Base-by-base conservation (phyloP, 2,329 filamentous ascomycete genomes). In the Diatrype stigma region DNA sequence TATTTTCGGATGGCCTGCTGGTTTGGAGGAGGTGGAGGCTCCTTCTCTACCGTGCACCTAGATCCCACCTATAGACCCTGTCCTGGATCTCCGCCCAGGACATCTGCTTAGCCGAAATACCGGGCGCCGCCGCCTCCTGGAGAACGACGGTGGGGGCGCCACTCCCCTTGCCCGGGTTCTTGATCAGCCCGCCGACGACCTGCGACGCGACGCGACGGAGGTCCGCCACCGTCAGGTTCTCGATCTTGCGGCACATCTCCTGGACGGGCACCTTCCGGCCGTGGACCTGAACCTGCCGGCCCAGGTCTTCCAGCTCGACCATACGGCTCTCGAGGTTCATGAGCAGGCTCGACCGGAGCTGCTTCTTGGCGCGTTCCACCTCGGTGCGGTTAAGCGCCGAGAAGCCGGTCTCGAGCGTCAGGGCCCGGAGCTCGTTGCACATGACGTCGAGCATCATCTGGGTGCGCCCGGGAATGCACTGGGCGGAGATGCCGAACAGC, bases 261-360 rank as follows among this genome's bases (percentile, higher is more conserved):
- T 84, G 83, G 7, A 96, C 92, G 2, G 93, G 88, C 6, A 97
- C 83, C 74, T 96, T 96, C 59, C 84, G 82, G 21, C 93, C 94
- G 67, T 97, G 92, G n/a, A 96, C 90, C 75, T 97, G 94, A 11
- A 99, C 90, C 69, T 96, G 93, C 56, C 94, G 78, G 21, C 94
- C 94, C 0, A 99, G 79, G 67, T 99, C 94, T 72, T 99, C 94
- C 6, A 99, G 81, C 74, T 97, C 94, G 10, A 99, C 91, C 91
- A 99, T 96, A 53, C 94, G 82, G 60, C 85, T 91, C 74, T 99
- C 94, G 26, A 99, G 82, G 72, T 99, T 99, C 94, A 99, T 99
- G 46, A 99, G 80, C 38, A 99, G 77, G 51, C 84, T 89, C 14
- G 86, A 92, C 40, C 92, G 84, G 16, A 99, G 83, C 74, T 99